Percentiles rank a stretch among this genome's conserved stretches.
These are phyloP conservation scores for Phellopilus nigrolimitatus DNA, from an alignment of 1,284 basidiomycete genomes.

Conservation along the genomic window DNA sequence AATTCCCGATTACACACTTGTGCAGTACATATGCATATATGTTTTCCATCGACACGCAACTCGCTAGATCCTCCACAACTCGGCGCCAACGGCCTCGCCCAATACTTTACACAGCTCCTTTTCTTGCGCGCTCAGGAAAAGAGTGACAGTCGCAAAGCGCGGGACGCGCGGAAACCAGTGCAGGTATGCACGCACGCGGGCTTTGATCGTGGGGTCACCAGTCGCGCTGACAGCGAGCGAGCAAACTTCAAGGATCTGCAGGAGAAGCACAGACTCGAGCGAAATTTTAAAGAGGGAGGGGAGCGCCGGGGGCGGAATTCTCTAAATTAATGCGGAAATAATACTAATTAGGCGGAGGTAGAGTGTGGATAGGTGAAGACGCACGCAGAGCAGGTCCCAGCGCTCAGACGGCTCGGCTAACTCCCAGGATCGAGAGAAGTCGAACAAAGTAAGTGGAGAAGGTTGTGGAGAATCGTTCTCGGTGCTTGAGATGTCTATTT, in stretches of 20 bases:
- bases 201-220: conserved; percentile 9
- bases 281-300: conserved; percentile 60
- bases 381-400: conserved; percentile 51
- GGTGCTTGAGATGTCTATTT: not conserved
- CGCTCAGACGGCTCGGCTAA: conserved; percentile 32
- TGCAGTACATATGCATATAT: too few species aligned
- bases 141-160: conserved; percentile 55
- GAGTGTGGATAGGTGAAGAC: conserved; percentile 23
- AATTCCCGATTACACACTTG: too few species aligned
- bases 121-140: conserved; percentile 58
- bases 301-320: conserved; percentile 47
- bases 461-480: conserved; percentile 18
- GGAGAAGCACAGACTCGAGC: conserved; percentile 56
- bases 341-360: conserved; percentile 1
- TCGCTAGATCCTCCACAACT: conserved; percentile 1
- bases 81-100: not conserved
- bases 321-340: conserved; percentile 33
- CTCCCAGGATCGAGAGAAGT: conserved; percentile 54
- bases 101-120: conserved; percentile 29
- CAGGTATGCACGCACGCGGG: conserved; percentile 43
- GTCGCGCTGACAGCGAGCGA: conserved; percentile 30
- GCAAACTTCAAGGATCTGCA: conserved; percentile 50
- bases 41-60: not conserved
- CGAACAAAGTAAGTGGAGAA: conserved; percentile 47
- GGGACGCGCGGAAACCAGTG: conserved; percentile 45